Conservation (phyloP, 371 early-diverging fungal genomes). For the Chytridiales sp. region DNA sequence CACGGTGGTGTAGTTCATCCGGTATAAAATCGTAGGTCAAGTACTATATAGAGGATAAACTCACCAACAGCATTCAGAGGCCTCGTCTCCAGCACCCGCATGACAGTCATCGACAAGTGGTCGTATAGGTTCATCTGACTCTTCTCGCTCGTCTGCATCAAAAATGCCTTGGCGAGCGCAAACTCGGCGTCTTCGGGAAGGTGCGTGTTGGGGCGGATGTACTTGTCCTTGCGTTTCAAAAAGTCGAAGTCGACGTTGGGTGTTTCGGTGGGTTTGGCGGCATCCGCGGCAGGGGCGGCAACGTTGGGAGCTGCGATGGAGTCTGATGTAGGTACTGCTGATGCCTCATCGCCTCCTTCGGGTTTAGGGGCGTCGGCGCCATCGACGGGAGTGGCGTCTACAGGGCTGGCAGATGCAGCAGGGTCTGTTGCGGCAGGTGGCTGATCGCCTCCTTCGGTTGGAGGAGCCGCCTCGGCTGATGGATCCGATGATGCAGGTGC, state of each 20-base stretch:
- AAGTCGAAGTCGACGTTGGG: conserved; percentile 21
- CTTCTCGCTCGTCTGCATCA: conserved; percentile 38
- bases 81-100: conserved; percentile 44
- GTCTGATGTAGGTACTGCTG: not conserved
- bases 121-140: conserved; percentile 42
- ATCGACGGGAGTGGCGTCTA: not conserved
- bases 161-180: conserved; percentile 40
- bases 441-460: too few species aligned
- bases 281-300: not conserved
- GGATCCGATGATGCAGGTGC: too few species aligned
- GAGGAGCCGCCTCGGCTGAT: too few species aligned
- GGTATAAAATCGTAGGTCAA: conserved; percentile 8
- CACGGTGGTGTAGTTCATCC: not conserved
- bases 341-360: not conserved
- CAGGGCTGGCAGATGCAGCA: not conserved
- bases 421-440: conserved; percentile 1
- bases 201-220: conserved; percentile 21
- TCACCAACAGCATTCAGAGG: conserved; percentile 42
- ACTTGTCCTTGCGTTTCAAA: conserved; percentile 31
- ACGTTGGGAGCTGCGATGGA: not conserved
- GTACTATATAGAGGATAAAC: conserved; percentile 5
- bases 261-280: conserved; percentile 5
- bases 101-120: conserved; percentile 44
- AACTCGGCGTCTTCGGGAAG: conserved; percentile 46
- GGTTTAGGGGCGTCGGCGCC: conserved; percentile 1